A percentile compares a stretch with the other conserved stretches of the same genome.
Conservation (phyloP, 1,284 basidiomycete species). For the Athelia sp. region DNA sequence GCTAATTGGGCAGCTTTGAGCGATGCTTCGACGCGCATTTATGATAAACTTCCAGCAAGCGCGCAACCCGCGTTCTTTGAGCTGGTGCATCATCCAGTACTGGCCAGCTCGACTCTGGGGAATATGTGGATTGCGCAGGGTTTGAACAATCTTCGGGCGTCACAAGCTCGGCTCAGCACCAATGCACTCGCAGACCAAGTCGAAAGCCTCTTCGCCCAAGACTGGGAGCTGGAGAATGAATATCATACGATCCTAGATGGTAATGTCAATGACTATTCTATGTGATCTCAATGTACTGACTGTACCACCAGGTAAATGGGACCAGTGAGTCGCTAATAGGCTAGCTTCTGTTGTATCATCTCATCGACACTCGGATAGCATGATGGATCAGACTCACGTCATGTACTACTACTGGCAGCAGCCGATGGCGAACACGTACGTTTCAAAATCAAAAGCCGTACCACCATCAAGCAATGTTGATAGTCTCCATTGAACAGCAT, state of each 20-base stretch:
- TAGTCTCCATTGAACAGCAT: constrained; percentile 36
- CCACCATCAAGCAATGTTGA: background rate
- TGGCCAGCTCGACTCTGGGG: constrained; percentile 52
- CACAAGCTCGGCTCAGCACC: constrained; percentile 59
- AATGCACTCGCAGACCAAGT: constrained; percentile 54
- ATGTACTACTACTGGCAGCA: constrained; percentile 71
- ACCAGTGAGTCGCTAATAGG: constrained; percentile 33
- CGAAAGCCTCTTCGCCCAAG: constrained; percentile 49
- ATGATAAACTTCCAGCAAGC: constrained; percentile 40
- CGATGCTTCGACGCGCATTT: constrained; percentile 48
- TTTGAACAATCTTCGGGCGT: constrained; percentile 56
- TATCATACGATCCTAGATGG: constrained; percentile 57
- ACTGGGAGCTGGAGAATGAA: constrained; percentile 52
- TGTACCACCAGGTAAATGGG: constrained; percentile 37
- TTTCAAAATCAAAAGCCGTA: too few species aligned
- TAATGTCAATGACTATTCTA: too few species aligned
- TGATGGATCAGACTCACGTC: constrained; percentile 66
- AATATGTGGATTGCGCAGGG: constrained; percentile 55
- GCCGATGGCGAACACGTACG: constrained; percentile 38
- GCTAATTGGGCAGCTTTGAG: constrained; percentile 44
- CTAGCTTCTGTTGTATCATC: too few species aligned
- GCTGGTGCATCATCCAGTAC: constrained; percentile 58
- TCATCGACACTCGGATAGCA: constrained; percentile 28
- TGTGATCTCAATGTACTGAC: too few species aligned
- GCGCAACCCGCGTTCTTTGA: constrained; percentile 63